phyloP scores from a whole-genome alignment of 768 basidiomycete species.

The Phanerochaete carnosa region DNA sequence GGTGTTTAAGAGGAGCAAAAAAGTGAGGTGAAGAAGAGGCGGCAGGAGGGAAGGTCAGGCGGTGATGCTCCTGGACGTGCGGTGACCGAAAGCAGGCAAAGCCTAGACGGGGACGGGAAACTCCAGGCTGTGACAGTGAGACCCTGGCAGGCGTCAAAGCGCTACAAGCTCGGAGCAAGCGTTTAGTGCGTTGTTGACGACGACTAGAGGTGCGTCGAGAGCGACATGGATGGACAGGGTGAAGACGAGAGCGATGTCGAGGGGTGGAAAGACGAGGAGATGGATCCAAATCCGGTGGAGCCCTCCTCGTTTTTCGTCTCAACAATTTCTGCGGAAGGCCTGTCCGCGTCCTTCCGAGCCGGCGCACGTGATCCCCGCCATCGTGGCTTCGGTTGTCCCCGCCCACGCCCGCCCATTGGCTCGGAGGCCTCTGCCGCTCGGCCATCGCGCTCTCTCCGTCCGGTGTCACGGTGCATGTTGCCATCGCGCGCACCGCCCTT shows the following conservation, averaged over 20 bases:
- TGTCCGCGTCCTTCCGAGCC: constrained; percentile 8
- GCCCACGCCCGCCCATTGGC: neutral
- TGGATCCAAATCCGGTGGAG: neutral
- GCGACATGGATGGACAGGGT: constrained; percentile 2
- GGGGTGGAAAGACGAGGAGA: constrained; percentile 2
- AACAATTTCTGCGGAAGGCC: constrained; percentile 1
- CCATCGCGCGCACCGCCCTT: neutral
- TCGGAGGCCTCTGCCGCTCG: neutral
- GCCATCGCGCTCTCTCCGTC: neutral
- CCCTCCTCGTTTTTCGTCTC: constrained; percentile 1
- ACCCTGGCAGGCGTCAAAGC: constrained; percentile 8
- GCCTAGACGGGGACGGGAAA: constrained; percentile 11
- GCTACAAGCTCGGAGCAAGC: constrained; percentile 10
- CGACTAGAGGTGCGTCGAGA: neutral
- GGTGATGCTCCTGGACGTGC: constrained; percentile 13
- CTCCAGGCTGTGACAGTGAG: constrained; percentile 12
- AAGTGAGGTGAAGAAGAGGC: constrained; percentile 1
- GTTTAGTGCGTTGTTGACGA: neutral
- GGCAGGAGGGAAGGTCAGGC: constrained; percentile 12
- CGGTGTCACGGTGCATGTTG: neutral
- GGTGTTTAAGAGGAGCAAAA: constrained; percentile 13
- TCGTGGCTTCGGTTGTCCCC: constrained; percentile 3
- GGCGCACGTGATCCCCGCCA: neutral
- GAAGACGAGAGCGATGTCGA: neutral
- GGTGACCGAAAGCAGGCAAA: constrained; percentile 7